These are phyloP conservation scores for Claviceps africana DNA, from an alignment of 2,329 filamentous ascomycete species.

Conservation along the genomic window DNA sequence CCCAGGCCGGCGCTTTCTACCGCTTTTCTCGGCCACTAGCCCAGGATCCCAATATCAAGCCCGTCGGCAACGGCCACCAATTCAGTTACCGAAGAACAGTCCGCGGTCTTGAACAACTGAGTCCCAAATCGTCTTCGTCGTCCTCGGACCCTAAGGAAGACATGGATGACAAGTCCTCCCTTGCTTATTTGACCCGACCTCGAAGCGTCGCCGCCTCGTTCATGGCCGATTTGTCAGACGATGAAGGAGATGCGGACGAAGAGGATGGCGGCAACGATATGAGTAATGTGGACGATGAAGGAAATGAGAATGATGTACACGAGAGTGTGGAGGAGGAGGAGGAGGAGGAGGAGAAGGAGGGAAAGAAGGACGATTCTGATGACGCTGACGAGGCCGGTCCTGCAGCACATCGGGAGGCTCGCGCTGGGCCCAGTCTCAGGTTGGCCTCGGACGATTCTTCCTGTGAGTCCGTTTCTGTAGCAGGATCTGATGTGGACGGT, in stretches of 20 bases:
- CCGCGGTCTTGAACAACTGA: constrained; percentile 21
- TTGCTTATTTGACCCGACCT: neutral
- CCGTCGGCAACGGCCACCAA: constrained; percentile 27
- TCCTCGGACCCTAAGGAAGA: constrained; percentile 13
- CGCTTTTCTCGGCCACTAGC: constrained; percentile 17
- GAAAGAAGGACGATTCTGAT: too few relatives aligned
- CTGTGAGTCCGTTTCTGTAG: neutral
- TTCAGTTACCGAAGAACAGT: constrained; percentile 26
- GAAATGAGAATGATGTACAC: neutral
- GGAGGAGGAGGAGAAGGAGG: neutral
- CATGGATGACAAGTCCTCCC: constrained; percentile 8
- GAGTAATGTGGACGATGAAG: neutral
- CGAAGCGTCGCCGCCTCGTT: neutral
- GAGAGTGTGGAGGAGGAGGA: neutral
- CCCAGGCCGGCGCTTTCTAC: constrained; percentile 19
- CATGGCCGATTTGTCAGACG: neutral
- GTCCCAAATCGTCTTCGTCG: constrained; percentile 22
- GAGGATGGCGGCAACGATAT: neutral
- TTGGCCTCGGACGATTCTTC: neutral
- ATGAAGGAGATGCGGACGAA: neutral
- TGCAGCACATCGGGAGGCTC: neutral
- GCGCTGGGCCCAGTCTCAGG: neutral
- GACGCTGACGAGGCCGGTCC: neutral
- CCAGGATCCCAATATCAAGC: constrained; percentile 27
- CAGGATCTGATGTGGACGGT: constrained; percentile 3